Conservation (phyloP, 345 rosid genomes). For the Brassica cretica region DNA sequence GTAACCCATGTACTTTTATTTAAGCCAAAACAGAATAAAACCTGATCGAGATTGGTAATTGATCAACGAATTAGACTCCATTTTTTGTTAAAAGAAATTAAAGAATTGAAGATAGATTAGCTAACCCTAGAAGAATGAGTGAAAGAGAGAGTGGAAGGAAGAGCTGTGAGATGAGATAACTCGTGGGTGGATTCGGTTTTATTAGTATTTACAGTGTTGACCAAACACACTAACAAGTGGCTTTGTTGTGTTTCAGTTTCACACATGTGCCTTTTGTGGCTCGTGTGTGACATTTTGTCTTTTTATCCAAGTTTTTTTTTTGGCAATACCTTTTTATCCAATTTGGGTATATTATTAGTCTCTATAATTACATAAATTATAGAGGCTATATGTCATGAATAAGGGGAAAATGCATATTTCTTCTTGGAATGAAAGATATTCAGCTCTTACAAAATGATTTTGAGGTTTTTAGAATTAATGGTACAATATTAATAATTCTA, state of each 20-base stretch:
- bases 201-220: neutral
- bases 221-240: neutral
- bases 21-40: neutral
- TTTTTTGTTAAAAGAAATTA: neutral
- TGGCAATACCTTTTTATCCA: neutral
- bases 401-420: too few species aligned
- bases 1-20: neutral
- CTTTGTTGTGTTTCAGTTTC: neutral
- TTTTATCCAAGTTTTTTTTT: neutral
- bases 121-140: neutral
- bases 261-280: neutral
- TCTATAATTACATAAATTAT: too few species aligned
- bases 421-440: too few species aligned
- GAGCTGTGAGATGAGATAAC: neutral
- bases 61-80: neutral
- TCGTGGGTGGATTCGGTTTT: neutral
- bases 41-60: constrained; percentile 31
- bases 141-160: neutral
- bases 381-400: too few species aligned
- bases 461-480: neutral
- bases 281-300: neutral
- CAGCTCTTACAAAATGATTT: neutral
- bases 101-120: neutral
- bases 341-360: neutral
- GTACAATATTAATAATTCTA: neutral